phyloP scores from a whole-genome alignment of 768 basidiomycete genomes.

The Boletus sensibilis region DNA sequence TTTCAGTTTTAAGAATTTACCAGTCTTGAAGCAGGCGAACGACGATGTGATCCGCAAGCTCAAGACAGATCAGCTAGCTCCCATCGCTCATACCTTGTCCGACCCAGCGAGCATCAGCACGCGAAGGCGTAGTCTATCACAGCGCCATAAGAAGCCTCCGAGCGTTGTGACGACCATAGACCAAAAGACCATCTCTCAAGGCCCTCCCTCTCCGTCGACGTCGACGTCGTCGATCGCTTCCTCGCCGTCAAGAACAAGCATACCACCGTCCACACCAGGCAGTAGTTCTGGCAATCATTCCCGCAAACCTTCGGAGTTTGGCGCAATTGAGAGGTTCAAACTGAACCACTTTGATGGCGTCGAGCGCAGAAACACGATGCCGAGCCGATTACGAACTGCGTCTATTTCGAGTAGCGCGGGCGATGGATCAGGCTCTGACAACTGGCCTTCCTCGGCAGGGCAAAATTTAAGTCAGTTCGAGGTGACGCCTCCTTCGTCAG shows the following conservation, averaged over 20 bases:
- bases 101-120: constrained; percentile 58
- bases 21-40: constrained; percentile 94
- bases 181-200: constrained; percentile 59
- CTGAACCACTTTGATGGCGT: constrained; percentile 74
- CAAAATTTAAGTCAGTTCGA: constrained; percentile 55
- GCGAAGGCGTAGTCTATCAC: constrained; percentile 80
- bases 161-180: constrained; percentile 73
- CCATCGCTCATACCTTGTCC: constrained; percentile 69
- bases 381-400: constrained; percentile 82
- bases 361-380: constrained; percentile 80
- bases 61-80: constrained; percentile 84
- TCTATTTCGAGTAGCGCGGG: constrained; percentile 83
- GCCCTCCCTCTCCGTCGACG: constrained; percentile 88
- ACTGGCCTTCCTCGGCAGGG: constrained; percentile 60
- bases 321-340: constrained; percentile 87
- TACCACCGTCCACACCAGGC: constrained; percentile 71
- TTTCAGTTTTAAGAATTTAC: constrained; percentile 97
- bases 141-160: constrained; percentile 75
- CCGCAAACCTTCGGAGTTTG: constrained; percentile 88
- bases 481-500: constrained; percentile 74
- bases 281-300: constrained; percentile 53
- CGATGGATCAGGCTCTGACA: constrained; percentile 75
- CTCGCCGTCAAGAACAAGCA: constrained; percentile 75
- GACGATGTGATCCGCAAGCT: constrained; percentile 97
- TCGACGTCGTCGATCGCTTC: constrained; percentile 91